Evolutionary conservation across 1,284 basidiomycete species (phyloP).

Genomic region (Ceratobasidium sp.): DNA sequence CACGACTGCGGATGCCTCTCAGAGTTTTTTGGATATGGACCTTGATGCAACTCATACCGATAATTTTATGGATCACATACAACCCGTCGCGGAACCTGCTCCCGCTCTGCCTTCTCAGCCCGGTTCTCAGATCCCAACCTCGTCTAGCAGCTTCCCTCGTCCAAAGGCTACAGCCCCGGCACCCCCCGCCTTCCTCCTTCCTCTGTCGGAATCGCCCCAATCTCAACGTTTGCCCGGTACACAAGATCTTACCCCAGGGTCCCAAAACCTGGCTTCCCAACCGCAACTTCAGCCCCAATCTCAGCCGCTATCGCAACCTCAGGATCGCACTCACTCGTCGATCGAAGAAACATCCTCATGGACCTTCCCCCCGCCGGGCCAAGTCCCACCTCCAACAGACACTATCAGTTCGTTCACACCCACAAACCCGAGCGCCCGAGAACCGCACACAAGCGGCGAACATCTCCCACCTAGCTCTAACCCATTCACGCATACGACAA

Average conservation of each 20-base stretch:
- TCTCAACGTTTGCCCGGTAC: neutral
- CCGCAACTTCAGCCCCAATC: neutral
- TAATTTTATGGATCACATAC: neutral
- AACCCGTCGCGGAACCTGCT: neutral
- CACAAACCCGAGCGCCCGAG: conserved; percentile 24
- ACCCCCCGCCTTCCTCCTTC: neutral
- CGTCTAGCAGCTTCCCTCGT: neutral
- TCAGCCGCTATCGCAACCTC: conserved; percentile 26
- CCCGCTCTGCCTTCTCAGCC: conserved; percentile 3
- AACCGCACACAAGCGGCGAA: conserved; percentile 4
- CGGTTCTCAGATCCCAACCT: neutral
- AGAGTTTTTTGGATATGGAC: neutral
- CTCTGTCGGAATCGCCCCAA: neutral
- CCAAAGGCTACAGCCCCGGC: neutral
- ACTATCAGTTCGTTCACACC: conserved; percentile 36
- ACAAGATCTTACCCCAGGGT: neutral
- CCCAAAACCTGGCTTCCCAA: neutral
- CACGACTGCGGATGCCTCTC: conserved; percentile 10
- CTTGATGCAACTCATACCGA: neutral
- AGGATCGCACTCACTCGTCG: conserved; percentile 27
- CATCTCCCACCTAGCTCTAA: neutral
- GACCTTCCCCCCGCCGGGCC: conserved; percentile 18
- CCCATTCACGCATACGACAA: neutral
- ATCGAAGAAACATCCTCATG: conserved; percentile 36
- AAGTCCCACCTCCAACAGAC: conserved; percentile 7